Evolutionary conservation across 2,329 filamentous ascomycete species (phyloP), one percentile per base, ranked within the genome.

Genomic region (Aphanocladium album): DNA sequence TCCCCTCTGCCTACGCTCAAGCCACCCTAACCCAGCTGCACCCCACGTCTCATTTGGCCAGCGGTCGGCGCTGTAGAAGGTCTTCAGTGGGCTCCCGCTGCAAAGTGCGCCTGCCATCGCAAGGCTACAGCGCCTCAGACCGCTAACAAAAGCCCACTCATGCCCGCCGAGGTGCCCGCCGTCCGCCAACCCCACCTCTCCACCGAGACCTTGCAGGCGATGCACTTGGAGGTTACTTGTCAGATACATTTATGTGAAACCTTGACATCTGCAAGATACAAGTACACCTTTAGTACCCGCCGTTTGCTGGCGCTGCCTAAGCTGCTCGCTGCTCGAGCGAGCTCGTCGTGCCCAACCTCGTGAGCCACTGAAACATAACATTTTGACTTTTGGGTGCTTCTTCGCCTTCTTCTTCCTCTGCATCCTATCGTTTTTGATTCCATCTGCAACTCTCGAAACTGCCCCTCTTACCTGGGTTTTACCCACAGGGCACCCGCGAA

Each of bases 281-380:
- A n/a, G n/a, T n/a, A n/a, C n/a, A n/a, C n/a, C n/a, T n/a, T n/a
- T n/a, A n/a, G n/a, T n/a, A n/a, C n/a, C n/a, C n/a, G n/a, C n/a
- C n/a, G n/a, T n/a, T n/a, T n/a, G n/a, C n/a, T n/a, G n/a, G n/a
- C n/a, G n/a, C n/a, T n/a, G n/a, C n/a, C n/a, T n/a, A n/a, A n/a
- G n/a, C 25, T 30, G 47, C 19, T 41, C 39, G 21, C 11, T 37
- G 21, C 23, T 30, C 23, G 25, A 49, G 46, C 23, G 23, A 16
- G 25, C 21, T 57, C 27, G 41, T 37, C 21, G 33, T 47, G 51
- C 54, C 54, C 54, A 57, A 57, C 54, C 54, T 57, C 54, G 30
- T 27, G 33, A 37, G 19, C 30, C 30, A 21, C 54, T 57, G 54
- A 57, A 57, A 57, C 54, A 57, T 23, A 57, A 57, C 54, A 57